A percentile compares a stretch with the other conserved stretches of the same genome.
Conservation (phyloP, 1,284 basidiomycete genomes). For the Fomitopsis palustris region DNA sequence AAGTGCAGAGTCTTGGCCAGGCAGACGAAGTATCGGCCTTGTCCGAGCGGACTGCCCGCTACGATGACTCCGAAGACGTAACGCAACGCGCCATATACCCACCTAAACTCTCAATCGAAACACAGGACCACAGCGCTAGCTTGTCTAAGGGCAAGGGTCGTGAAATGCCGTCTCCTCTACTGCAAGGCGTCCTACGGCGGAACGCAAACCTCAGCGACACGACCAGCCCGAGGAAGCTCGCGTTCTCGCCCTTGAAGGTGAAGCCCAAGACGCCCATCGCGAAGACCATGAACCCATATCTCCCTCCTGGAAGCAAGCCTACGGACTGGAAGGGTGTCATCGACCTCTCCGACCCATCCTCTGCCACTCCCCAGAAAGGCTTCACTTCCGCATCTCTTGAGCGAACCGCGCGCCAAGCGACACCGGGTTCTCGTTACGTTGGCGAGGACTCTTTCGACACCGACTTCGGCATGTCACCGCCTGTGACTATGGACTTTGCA, state of each 20-base stretch:
- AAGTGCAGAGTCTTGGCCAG: slow-evolving; percentile 52
- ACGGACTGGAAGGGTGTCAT: slow-evolving; percentile 71
- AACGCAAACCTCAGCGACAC: slow-evolving; percentile 26
- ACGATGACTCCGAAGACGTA: slow-evolving; percentile 22
- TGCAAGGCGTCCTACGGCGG: slow-evolving; percentile 48
- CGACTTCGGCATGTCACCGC: slow-evolving; percentile 84
- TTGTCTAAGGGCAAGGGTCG: slow-evolving; percentile 42
- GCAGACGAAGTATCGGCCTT: slow-evolving; percentile 20
- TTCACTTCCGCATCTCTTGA: slow-evolving; percentile 25
- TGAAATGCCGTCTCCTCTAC: slow-evolving; percentile 35
- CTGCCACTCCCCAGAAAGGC: slow-evolving; percentile 27
- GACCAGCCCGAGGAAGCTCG: slow-evolving; percentile 11
- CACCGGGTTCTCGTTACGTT: slow-evolving; percentile 15
- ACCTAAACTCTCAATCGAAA: not conserved
- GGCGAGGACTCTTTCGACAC: slow-evolving; percentile 46
- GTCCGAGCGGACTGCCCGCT: slow-evolving; percentile 14
- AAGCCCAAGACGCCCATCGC: slow-evolving; percentile 55
- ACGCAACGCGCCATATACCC: slow-evolving; percentile 21
- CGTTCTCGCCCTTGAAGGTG: slow-evolving; percentile 38
- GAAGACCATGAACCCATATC: slow-evolving; percentile 61
- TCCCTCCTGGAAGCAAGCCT: slow-evolving; percentile 47
- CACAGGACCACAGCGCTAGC: not conserved
- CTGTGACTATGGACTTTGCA: slow-evolving; percentile 80
- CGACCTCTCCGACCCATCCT: slow-evolving; percentile 63
- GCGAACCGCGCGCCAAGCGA: slow-evolving; percentile 12